Conservation (phyloP, 805 yeast genomes). For the Candida adriatica region DNA sequence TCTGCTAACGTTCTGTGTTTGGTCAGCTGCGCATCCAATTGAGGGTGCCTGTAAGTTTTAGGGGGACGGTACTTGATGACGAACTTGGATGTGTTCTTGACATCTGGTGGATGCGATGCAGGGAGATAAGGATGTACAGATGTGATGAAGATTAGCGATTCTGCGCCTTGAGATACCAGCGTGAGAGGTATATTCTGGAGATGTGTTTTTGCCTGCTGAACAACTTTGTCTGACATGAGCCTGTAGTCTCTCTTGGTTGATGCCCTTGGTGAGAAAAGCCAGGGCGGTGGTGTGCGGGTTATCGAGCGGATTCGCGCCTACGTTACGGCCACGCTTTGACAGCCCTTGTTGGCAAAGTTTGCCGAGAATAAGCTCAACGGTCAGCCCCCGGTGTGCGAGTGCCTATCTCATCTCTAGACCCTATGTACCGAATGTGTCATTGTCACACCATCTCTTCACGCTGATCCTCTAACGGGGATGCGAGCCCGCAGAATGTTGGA, state of each 20-base stretch:
- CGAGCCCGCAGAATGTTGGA: neutral
- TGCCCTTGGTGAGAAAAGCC: no score
- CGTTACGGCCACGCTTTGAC: no score
- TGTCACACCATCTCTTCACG: no score
- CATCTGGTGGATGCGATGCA: conserved; percentile 23
- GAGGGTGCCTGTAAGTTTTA: conserved; percentile 85
- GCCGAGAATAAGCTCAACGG: no score
- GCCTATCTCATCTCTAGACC: no score
- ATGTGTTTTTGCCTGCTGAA: conserved; percentile 35
- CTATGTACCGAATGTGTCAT: no score
- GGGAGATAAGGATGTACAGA: conserved; percentile 61
- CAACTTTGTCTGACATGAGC: conserved; percentile 49
- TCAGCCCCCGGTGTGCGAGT: no score
- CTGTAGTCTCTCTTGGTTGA: no score
- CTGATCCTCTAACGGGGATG: no score
- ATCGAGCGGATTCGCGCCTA: no score
- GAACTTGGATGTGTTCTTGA: conserved; percentile 29
- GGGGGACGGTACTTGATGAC: conserved; percentile 83
- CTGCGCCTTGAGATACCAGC: conserved; percentile 83
- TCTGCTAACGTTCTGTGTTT: conserved; percentile 81
- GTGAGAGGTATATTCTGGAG: conserved; percentile 44
- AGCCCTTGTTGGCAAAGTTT: no score
- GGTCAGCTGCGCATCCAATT: conserved; percentile 68
- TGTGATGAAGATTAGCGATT: conserved; percentile 70
- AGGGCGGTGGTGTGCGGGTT: no score